Base-by-base conservation (phyloP, 179 eudicot species). In the Drosera spatulata region DNA sequence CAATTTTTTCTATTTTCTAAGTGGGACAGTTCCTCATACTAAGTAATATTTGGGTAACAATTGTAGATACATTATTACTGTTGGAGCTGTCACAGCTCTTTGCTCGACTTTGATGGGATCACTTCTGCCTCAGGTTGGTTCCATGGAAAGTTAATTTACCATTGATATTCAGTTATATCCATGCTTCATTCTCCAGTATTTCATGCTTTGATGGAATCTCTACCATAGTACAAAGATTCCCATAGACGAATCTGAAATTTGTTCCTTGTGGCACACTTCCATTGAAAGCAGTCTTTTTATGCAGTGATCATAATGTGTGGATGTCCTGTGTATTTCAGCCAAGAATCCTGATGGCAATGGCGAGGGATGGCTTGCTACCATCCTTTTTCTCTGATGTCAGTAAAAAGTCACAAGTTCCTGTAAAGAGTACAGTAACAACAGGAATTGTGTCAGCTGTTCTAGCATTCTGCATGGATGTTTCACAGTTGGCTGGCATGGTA, bases 41-140 rank as follows among this genome's bases (percentile, higher is more conserved):
- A 22, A 54, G 45, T 49, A 1, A 43, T 54, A 14, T 12, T 63
- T 8, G 7, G 49, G 49, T 63, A 22, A 22, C 40, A 2, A 54
- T 49, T 82, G 54, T 79, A 91, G 98, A 40, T 88, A 88, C 64
- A 71, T 91, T 53, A 75, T 91, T 55, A 85, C 91, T 61, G 61
- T 78, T 46, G 98, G 98, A 71, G 95, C 96, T 54, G 78, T 78
- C 66, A 84, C 87, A 51, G 91, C 98, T 66, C 95, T 91, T 62
- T 85, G 95, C 69, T 79, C 98, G 12, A 88, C 96, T 56, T 80
- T 91, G 74, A 82, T 91, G 98, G 98, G 98, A 55, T 91, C 98
- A 58, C 55, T 91, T 55, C 82, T 91, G 50, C 98, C 98, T 72
- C 98, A 91, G 96, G 98, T 84, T 72, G 62, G 55, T 46, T 56